Conservation (phyloP, 257 asterid genomes). For the Gynochthodes officinalis region DNA sequence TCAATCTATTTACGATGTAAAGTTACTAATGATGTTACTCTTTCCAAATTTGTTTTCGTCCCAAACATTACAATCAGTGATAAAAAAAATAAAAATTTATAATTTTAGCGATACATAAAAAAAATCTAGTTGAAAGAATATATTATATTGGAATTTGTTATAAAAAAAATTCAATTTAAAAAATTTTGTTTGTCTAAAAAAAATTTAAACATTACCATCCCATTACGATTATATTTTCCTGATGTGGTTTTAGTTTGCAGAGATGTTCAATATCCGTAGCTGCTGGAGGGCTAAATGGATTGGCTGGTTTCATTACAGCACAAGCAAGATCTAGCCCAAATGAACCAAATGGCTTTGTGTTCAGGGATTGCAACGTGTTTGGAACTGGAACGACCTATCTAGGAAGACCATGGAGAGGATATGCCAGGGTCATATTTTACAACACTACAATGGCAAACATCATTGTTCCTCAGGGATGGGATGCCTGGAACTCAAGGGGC, state of each 20-base stretch:
- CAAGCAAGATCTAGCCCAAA: constrained; percentile 38
- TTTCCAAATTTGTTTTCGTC: too few species aligned
- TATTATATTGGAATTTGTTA: too few species aligned
- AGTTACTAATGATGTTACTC: too few species aligned
- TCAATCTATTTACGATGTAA: constrained; percentile 74
- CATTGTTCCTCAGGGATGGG: constrained; percentile 63
- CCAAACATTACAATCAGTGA: too few species aligned
- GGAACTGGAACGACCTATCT: constrained; percentile 47
- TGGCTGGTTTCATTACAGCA: constrained; percentile 63
- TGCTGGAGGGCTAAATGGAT: constrained; percentile 35
- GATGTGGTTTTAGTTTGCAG: constrained; percentile 22
- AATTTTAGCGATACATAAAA: too few species aligned
- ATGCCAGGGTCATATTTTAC: constrained; percentile 62
- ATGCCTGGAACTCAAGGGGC: constrained; percentile 33
- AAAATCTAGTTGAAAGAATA: too few species aligned
- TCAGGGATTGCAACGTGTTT: constrained; percentile 42
- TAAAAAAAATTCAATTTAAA: too few species aligned
- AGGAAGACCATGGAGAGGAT: constrained; percentile 72
- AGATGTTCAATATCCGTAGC: constrained; percentile 45
- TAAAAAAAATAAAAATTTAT: too few species aligned
- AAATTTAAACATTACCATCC: too few species aligned
- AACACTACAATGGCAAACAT: constrained; percentile 36
- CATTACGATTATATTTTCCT: too few species aligned
- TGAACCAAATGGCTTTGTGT: constrained; percentile 46
- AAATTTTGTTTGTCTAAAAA: too few species aligned